Conservation (phyloP, 306 rosid genomes). For the Trichosanthes cucumerina region DNA sequence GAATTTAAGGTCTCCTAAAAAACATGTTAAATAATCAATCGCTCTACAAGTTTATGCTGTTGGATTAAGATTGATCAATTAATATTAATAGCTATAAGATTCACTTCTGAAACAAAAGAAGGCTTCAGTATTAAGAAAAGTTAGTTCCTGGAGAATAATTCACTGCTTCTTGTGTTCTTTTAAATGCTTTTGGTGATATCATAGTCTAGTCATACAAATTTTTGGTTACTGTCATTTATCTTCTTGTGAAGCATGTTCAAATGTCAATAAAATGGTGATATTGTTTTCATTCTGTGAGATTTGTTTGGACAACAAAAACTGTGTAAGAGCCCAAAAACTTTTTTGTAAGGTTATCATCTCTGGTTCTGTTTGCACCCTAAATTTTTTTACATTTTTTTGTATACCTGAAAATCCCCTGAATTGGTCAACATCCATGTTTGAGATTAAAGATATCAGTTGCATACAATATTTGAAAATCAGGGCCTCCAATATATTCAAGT, state of each 20-base stretch:
- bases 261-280: neutral
- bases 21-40: neutral
- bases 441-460: neutral
- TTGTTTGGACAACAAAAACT: neutral
- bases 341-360: too few relatives aligned
- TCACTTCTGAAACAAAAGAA: neutral
- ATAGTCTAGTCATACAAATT: neutral
- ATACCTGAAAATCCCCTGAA: neutral
- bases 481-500: neutral
- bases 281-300: neutral
- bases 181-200: neutral
- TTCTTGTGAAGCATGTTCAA: neutral
- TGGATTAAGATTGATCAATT: neutral
- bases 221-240: neutral
- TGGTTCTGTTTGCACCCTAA: too few relatives aligned
- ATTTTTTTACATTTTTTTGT: neutral
- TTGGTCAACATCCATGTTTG: neutral
- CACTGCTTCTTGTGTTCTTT: neutral
- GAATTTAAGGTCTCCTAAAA: neutral
- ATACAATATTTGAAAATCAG: neutral
- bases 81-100: neutral
- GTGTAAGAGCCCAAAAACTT: neutral
- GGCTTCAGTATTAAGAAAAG: neutral
- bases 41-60: neutral
- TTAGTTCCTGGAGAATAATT: neutral